phyloP scores from a whole-genome alignment of 345 rosid genomes.

The Bruguiera sexangula region DNA sequence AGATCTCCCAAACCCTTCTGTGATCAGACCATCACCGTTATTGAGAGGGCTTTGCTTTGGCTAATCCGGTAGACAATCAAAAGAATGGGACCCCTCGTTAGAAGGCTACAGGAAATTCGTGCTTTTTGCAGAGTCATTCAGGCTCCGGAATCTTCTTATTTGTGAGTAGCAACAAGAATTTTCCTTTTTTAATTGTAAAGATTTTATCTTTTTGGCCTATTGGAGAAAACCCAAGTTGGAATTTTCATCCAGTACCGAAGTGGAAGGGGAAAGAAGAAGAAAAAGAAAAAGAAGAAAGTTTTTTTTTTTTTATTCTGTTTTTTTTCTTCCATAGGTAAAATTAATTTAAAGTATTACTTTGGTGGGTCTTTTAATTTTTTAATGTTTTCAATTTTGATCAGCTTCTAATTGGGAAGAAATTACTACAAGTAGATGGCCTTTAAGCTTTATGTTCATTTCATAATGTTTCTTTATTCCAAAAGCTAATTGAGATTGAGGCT shows the following conservation, averaged over 20 bases:
- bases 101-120: slow-evolving; percentile 28
- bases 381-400: neutral
- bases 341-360: no score
- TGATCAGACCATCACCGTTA: neutral
- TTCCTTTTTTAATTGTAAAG: neutral
- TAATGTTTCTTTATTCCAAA: neutral
- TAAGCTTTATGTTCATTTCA: neutral
- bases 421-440: neutral
- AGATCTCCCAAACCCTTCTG: slow-evolving; percentile 10
- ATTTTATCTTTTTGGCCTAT: neutral
- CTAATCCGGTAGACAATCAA: no score
- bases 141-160: slow-evolving; percentile 33
- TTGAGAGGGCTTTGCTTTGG: no score
- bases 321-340: no score
- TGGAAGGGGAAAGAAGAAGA: no score
- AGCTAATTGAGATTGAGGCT: neutral
- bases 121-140: slow-evolving; percentile 30
- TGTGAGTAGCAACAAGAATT: slow-evolving; percentile 44
- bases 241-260: neutral
- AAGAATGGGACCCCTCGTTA: slow-evolving; percentile 11
- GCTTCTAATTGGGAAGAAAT: neutral
- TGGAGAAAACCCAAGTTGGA: slow-evolving; percentile 5
- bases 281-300: no score
- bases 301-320: no score
- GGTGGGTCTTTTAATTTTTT: neutral